Conservation (phyloP, 73 alveolate species). For the Paramecium biaurelia region DNA sequence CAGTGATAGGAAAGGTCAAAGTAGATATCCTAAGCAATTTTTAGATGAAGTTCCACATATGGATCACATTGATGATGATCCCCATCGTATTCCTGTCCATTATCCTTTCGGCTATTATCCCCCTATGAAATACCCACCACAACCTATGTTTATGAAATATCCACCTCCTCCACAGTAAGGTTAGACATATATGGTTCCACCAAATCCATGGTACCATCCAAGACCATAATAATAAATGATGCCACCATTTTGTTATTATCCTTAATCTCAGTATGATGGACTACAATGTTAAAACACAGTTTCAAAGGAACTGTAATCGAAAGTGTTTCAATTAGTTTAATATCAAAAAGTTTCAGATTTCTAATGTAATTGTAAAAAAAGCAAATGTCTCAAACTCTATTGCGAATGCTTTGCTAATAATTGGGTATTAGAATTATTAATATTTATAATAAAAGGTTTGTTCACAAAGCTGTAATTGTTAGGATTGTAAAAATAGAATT, state of each 20-base stretch:
- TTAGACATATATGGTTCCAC: not conserved
- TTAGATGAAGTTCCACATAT: slow-evolving; percentile 18
- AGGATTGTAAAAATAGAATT: slow-evolving; percentile 53
- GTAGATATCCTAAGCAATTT: slow-evolving; percentile 18
- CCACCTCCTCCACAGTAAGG: not conserved
- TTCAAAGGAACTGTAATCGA: slow-evolving; percentile 21
- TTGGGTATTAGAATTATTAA: not conserved
- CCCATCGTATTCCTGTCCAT: not conserved
- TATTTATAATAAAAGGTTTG: not conserved
- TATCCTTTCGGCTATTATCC: slow-evolving; percentile 25
- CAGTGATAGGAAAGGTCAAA: slow-evolving; percentile 25
- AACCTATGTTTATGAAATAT: not conserved
- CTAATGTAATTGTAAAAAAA: slow-evolving; percentile 50
- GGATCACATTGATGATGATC: slow-evolving; percentile 22
- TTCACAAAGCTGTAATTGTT: slow-evolving; percentile 54
- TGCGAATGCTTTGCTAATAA: slow-evolving; percentile 63
- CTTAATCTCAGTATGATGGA: not conserved
- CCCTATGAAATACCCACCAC: slow-evolving; percentile 6
- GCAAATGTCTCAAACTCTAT: slow-evolving; percentile 57
- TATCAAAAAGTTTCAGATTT: not conserved
- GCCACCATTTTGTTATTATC: slow-evolving; percentile 12
- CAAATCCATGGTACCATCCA: not conserved
- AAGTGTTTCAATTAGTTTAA: not conserved
- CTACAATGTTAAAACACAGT: not conserved
- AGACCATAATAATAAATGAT: not conserved